A percentile compares a stretch with the other conserved stretches of the same genome.
These are phyloP conservation scores for Diaporthe ampelina DNA, from an alignment of 2,329 filamentous ascomycete species.

Conservation along the genomic window DNA sequence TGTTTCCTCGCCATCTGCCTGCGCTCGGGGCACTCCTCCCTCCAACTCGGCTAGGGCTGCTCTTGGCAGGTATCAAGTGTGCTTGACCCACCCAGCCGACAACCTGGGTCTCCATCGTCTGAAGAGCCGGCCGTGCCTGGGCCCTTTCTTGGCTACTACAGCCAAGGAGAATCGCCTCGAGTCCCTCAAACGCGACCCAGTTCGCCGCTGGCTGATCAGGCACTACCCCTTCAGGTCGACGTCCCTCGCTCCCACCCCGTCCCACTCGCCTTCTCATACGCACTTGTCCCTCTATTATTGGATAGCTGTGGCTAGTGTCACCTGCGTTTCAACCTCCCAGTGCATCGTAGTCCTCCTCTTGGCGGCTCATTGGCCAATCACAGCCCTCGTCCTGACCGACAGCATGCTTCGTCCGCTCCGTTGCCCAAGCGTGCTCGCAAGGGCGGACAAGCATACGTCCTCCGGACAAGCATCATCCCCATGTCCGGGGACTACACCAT, in stretches of 20 bases:
- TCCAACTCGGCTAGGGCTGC: slow-evolving; percentile 30
- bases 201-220: slow-evolving; percentile 22
- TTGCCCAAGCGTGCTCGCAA: slow-evolving; percentile 8
- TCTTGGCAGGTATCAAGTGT: slow-evolving; percentile 56
- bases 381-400: neutral
- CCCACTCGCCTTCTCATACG: neutral
- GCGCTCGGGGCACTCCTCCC: neutral
- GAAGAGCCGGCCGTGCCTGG: slow-evolving; percentile 47
- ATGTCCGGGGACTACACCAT: slow-evolving; percentile 36
- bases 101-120: slow-evolving; percentile 37
- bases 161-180: slow-evolving; percentile 39
- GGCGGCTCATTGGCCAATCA: slow-evolving; percentile 37
- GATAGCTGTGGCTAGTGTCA: slow-evolving; percentile 42
- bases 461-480: slow-evolving; percentile 18
- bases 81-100: slow-evolving; percentile 50
- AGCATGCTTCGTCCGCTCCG: slow-evolving; percentile 1
- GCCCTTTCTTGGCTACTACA: slow-evolving; percentile 44
- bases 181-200: slow-evolving; percentile 37
- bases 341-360: slow-evolving; percentile 42
- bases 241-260: slow-evolving; percentile 10
- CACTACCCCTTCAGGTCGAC: slow-evolving; percentile 17
- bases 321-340: slow-evolving; percentile 43
- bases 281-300: neutral
- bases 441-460: slow-evolving; percentile 15
- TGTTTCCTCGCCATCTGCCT: slow-evolving; percentile 13